A percentile compares a stretch with the other conserved stretches of the same genome.
phyloP scores from a whole-genome alignment of 495 filamentous ascomycete genomes.

The Penicillium goetzii region DNA sequence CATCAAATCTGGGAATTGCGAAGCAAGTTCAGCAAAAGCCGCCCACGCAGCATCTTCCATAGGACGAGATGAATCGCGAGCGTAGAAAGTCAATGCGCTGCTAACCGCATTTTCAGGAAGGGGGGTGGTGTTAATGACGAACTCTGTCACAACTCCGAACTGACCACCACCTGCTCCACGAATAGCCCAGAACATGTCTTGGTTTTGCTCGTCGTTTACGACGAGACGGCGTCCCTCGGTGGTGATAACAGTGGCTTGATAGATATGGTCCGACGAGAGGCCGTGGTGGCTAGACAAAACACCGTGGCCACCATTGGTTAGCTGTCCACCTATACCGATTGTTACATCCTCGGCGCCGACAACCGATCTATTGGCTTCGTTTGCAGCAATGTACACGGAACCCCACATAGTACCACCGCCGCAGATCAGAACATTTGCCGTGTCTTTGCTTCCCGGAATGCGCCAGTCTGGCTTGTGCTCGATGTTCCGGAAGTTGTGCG shows the following conservation, averaged over 20 bases:
- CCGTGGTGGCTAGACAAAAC: slow-evolving; percentile 20
- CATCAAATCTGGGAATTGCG: slow-evolving; percentile 48
- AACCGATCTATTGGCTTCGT: slow-evolving; percentile 24
- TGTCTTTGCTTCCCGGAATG: slow-evolving; percentile 27
- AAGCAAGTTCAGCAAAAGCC: slow-evolving; percentile 41
- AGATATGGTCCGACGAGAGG: slow-evolving; percentile 47
- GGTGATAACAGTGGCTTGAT: slow-evolving; percentile 57
- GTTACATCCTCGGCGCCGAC: slow-evolving; percentile 32
- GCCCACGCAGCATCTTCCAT: slow-evolving; percentile 45
- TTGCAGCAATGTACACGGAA: slow-evolving; percentile 15
- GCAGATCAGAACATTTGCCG: slow-evolving; percentile 30
- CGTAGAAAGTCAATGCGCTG: slow-evolving; percentile 30
- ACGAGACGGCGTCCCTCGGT: slow-evolving; percentile 48
- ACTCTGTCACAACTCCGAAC: slow-evolving; percentile 45
- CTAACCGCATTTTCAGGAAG: slow-evolving; percentile 38
- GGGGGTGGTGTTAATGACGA: slow-evolving; percentile 41
- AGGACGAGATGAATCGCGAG: slow-evolving; percentile 35
- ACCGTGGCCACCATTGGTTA: slow-evolving; percentile 60
- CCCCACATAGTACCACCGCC: slow-evolving; percentile 34
- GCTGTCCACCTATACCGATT: slow-evolving; percentile 52
- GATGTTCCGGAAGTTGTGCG: slow-evolving; percentile 49
- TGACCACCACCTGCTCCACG: slow-evolving; percentile 34
- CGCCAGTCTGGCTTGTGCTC: slow-evolving; percentile 30
- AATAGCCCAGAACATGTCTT: slow-evolving; percentile 58
- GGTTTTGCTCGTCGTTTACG: slow-evolving; percentile 50